phyloP scores from a whole-genome alignment of 2,329 filamentous ascomycete species.

The Aureobasidium musti region DNA sequence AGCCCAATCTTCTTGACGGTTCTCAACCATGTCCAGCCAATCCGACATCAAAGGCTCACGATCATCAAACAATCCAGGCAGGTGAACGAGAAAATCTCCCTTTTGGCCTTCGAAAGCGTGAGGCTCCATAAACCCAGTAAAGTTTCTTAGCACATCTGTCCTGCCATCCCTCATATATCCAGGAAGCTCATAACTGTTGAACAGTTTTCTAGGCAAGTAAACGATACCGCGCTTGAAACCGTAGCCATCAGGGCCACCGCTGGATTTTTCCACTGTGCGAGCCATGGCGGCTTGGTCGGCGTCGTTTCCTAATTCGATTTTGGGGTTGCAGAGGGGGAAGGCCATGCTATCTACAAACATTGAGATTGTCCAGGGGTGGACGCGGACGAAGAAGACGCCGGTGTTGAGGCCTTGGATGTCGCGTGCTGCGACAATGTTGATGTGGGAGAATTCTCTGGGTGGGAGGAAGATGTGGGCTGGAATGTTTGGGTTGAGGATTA shows the following conservation, averaged over 20 bases:
- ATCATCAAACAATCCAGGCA: conserved; percentile 32
- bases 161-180: conserved; percentile 3
- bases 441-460: conserved; percentile 33
- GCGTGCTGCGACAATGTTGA: conserved; percentile 35
- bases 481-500: conserved; percentile 36
- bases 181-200: conserved; percentile 28
- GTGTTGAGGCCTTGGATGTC: conserved; percentile 33
- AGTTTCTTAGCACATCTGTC: conserved; percentile 12
- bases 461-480: conserved; percentile 38
- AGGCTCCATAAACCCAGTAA: conserved; percentile 38
- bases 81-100: conserved; percentile 32
- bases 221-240: conserved; percentile 7
- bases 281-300: conserved; percentile 32
- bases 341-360: conserved; percentile 33
- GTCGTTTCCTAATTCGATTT: conserved; percentile 30
- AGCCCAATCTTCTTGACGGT: conserved; percentile 19
- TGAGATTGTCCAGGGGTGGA: conserved; percentile 33
- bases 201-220: conserved; percentile 26
- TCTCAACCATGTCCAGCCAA: conserved; percentile 29
- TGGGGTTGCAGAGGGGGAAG: conserved; percentile 31
- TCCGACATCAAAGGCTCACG: conserved; percentile 31
- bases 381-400: conserved; percentile 37
- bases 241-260: conserved; percentile 8
- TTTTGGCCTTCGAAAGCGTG: conserved; percentile 23
- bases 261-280: conserved; percentile 10